phyloP scores from a whole-genome alignment of 2,329 filamentous ascomycete species.

The Metarhizium humberi region DNA sequence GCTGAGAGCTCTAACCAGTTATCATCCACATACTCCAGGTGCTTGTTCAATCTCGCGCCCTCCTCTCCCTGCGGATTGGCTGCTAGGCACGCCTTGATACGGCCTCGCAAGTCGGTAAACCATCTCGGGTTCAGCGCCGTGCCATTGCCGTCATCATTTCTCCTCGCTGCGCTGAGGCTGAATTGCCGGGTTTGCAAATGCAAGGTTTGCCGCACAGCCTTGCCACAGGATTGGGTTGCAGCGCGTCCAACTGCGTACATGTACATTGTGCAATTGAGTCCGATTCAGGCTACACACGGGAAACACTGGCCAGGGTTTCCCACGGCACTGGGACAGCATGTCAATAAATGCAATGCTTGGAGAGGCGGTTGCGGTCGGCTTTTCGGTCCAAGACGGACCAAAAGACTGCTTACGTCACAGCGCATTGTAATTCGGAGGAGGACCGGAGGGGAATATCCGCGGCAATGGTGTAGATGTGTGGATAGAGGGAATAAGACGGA shows the following conservation, averaged over 20 bases:
- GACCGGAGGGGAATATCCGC: neutral
- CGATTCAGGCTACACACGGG: neutral
- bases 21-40: slow-evolving; percentile 13
- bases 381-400: neutral
- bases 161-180: neutral
- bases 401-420: neutral
- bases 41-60: slow-evolving; percentile 5
- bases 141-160: neutral
- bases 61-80: neutral
- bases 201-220: neutral
- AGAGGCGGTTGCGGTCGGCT: neutral
- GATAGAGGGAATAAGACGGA: neutral
- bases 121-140: slow-evolving; percentile 14
- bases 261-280: neutral
- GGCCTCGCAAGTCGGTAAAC: slow-evolving; percentile 16
- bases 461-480: neutral
- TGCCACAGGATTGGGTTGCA: neutral
- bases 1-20: slow-evolving; percentile 65
- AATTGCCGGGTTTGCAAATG: neutral
- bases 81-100: slow-evolving; percentile 9
- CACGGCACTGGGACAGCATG: neutral
- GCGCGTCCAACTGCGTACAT: neutral
- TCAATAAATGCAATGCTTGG: neutral
- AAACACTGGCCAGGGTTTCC: neutral
- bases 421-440: neutral